Evolutionary conservation across 441 rosid species (phyloP).

Genomic region (Melianthus villosus): DNA sequence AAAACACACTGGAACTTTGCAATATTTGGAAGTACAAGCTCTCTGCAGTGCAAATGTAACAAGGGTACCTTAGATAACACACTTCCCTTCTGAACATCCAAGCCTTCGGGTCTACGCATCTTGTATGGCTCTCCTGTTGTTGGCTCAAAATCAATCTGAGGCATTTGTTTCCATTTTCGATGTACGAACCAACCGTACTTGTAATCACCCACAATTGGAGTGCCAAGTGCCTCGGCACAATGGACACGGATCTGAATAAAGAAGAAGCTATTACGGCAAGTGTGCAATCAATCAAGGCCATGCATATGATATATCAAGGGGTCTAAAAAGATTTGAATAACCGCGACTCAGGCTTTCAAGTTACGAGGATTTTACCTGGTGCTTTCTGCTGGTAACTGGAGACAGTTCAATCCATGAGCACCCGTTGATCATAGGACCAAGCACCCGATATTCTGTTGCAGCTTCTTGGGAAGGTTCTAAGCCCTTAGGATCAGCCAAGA

Average conservation of each 20-base stretch:
- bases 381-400: constrained; percentile 47
- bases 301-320: too few species aligned
- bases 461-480: constrained; percentile 73
- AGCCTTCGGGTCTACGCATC: constrained; percentile 47
- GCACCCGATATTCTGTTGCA: constrained; percentile 56
- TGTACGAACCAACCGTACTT: constrained; percentile 64
- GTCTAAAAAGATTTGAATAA: too few species aligned
- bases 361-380: too few species aligned
- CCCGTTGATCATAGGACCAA: constrained; percentile 71
- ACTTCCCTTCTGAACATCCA: constrained; percentile 56
- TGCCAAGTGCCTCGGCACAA: constrained; percentile 63
- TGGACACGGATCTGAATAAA: constrained; percentile 44
- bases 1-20: constrained; percentile 34
- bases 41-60: constrained; percentile 52
- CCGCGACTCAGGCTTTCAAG: too few species aligned
- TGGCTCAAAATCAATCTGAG: constrained; percentile 36
- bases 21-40: constrained; percentile 53
- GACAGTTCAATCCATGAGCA: constrained; percentile 46
- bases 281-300: too few species aligned
- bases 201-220: constrained; percentile 56
- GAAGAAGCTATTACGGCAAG: too few species aligned
- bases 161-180: constrained; percentile 48
- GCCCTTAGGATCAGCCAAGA: constrained; percentile 41
- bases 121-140: constrained; percentile 36
- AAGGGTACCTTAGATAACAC: constrained; percentile 55